These are phyloP conservation scores for Cryphonectria carpinicola DNA, from an alignment of 2,329 filamentous ascomycete species.

Conservation along the genomic window DNA sequence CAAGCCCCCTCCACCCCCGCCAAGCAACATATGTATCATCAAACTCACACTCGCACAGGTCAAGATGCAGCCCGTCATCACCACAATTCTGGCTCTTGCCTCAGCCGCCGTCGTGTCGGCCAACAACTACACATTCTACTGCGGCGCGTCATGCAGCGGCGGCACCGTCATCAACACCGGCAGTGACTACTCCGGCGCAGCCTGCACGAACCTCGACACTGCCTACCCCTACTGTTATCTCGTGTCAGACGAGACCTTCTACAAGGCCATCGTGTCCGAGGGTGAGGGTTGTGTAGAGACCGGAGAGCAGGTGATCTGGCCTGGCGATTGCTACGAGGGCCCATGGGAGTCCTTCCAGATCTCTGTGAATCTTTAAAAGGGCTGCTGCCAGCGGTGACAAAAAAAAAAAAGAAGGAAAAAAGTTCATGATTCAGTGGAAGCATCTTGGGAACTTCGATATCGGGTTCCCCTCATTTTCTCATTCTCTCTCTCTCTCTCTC, in stretches of 20 bases:
- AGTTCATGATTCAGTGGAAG: not conserved
- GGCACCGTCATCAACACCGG: slow-evolving; percentile 13
- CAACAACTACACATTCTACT: slow-evolving; percentile 25
- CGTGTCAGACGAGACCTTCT: slow-evolving; percentile 11
- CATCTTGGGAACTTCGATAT: not conserved
- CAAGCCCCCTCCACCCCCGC: not conserved
- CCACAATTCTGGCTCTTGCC: slow-evolving; percentile 19
- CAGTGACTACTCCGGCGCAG: slow-evolving; percentile 14
- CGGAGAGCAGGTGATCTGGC: not conserved
- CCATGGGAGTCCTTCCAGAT: slow-evolving; percentile 17
- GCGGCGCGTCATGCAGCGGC: slow-evolving; percentile 21
- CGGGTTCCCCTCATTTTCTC: not conserved
- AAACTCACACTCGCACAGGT: not conserved
- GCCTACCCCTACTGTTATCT: slow-evolving; percentile 25
- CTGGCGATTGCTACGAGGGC: slow-evolving; percentile 16
- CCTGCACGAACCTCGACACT: slow-evolving; percentile 20
- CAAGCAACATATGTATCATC: not conserved
- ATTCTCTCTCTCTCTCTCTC: not conserved
- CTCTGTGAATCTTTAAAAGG: slow-evolving; percentile 18
- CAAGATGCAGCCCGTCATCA: slow-evolving; percentile 17
- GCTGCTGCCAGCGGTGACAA: not conserved
- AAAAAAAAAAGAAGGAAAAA: not conserved
- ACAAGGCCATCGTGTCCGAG: slow-evolving; percentile 20
- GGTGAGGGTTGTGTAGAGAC: not conserved
- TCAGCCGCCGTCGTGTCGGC: slow-evolving; percentile 8